Percentiles rank a stretch among this genome's conserved stretches.
Evolutionary conservation across 2,329 filamentous ascomycete species (phyloP).

Genomic region (Verticillium albo-atrum): DNA sequence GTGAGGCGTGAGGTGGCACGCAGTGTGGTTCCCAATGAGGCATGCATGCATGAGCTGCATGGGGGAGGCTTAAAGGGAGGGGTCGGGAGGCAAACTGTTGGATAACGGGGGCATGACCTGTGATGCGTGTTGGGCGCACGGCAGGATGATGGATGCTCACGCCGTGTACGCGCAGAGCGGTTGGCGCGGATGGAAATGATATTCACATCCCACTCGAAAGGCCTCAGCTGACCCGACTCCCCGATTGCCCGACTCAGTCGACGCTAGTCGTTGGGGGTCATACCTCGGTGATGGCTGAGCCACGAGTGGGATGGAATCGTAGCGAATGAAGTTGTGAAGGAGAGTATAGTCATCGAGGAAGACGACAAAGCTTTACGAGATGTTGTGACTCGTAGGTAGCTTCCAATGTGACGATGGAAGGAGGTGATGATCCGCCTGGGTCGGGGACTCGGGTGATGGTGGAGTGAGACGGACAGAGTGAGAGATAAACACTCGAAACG

Average conservation of each 20-base stretch:
- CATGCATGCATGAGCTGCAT: conserved; percentile 1
- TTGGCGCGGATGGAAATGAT: not conserved
- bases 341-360: not conserved
- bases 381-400: not conserved
- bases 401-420: not conserved
- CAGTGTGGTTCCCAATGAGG: not conserved
- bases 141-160: not conserved
- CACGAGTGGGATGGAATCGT: not conserved
- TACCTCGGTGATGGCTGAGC: not conserved
- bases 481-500: not conserved
- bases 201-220: not conserved
- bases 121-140: conserved; percentile 3
- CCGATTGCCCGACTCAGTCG: not conserved
- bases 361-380: not conserved
- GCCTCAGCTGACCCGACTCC: not conserved
- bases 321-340: not conserved
- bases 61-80: conserved; percentile 6
- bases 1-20: not conserved
- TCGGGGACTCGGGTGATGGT: not conserved
- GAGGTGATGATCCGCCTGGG: not conserved
- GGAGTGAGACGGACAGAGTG: not conserved
- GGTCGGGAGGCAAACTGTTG: conserved; percentile 4
- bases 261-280: not conserved
- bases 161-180: not conserved
- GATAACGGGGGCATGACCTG: conserved; percentile 4